phyloP scores from a whole-genome alignment of 73 alveolate species.

The Paramecium octaurelia region DNA sequence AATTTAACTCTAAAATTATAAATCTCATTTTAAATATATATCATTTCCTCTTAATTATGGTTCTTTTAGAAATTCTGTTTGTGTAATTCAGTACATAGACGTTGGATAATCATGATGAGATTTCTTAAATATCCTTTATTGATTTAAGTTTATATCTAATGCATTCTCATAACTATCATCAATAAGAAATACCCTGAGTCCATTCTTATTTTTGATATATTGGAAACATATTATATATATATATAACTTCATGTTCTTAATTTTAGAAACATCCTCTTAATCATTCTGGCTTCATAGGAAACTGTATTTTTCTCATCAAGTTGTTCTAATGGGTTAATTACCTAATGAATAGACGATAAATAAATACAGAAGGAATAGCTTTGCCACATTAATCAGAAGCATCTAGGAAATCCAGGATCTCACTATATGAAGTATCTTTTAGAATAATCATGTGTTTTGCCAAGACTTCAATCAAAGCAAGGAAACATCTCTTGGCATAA shows the following conservation, averaged over 20 bases:
- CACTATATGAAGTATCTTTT: conserved; percentile 87
- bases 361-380: conserved; percentile 85
- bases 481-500: conserved; percentile 98
- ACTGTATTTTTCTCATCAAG: conserved; percentile 91
- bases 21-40: no score
- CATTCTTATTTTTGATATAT: no score
- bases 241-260: conserved; percentile 53
- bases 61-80: no score
- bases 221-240: background rate
- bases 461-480: conserved; percentile 94
- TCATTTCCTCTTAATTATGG: no score
- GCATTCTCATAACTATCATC: no score
- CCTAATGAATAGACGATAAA: background rate
- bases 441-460: conserved; percentile 97
- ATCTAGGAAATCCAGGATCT: conserved; percentile 95
- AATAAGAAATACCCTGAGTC: no score
- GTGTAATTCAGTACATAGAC: no score
- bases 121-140: no score
- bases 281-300: conserved; percentile 94
- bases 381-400: conserved; percentile 96
- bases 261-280: conserved; percentile 92
- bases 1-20: no score
- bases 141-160: no score
- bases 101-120: no score
- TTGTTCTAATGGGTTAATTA: conserved; percentile 54